phyloP scores from a whole-genome alignment of 2,329 filamentous ascomycete genomes.

The Hansfordia pulvinata region DNA sequence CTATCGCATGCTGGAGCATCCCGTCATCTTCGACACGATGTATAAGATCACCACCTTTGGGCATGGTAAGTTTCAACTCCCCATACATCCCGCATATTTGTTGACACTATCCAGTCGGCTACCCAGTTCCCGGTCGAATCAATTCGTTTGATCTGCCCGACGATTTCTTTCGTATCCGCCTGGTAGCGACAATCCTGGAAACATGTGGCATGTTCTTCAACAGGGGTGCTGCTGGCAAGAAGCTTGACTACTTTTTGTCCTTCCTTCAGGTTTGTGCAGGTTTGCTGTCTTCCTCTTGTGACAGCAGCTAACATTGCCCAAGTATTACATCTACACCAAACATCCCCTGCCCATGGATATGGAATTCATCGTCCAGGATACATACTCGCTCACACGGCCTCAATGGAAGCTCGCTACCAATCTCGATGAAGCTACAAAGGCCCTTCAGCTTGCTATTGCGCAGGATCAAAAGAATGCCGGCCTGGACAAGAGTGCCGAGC shows the following conservation, averaged over 20 bases:
- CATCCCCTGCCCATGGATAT: slow-evolving; percentile 88
- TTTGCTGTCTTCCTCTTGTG: slow-evolving; percentile 86
- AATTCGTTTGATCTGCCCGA: slow-evolving; percentile 78
- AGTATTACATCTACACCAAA: slow-evolving; percentile 92
- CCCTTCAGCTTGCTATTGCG: slow-evolving; percentile 77
- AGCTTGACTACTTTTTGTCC: slow-evolving; percentile 91
- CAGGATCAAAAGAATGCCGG: slow-evolving; percentile 78
- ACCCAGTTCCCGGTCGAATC: slow-evolving; percentile 62
- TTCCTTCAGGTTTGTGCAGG: slow-evolving; percentile 69
- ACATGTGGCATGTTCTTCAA: slow-evolving; percentile 96
- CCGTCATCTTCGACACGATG: slow-evolving; percentile 86
- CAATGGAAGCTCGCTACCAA: slow-evolving; percentile 83
- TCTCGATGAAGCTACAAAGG: slow-evolving; percentile 67
- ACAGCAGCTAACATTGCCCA: slow-evolving; percentile 10
- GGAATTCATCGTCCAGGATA: slow-evolving; percentile 91
- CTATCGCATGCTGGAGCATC: slow-evolving; percentile 91
- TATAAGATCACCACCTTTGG: slow-evolving; percentile 93
- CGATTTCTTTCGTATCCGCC: slow-evolving; percentile 89
- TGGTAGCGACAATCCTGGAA: slow-evolving; percentile 81
- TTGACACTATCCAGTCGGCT: slow-evolving; percentile 42
- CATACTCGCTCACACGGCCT: slow-evolving; percentile 69
- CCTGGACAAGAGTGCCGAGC: slow-evolving; percentile 53
- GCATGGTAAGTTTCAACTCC: slow-evolving; percentile 39
- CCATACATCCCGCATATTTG: slow-evolving; percentile 1
- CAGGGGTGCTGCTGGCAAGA: slow-evolving; percentile 85